These are phyloP conservation scores for Laburnicola sp. DNA, from an alignment of 2,329 filamentous ascomycete species.

Conservation along the genomic window DNA sequence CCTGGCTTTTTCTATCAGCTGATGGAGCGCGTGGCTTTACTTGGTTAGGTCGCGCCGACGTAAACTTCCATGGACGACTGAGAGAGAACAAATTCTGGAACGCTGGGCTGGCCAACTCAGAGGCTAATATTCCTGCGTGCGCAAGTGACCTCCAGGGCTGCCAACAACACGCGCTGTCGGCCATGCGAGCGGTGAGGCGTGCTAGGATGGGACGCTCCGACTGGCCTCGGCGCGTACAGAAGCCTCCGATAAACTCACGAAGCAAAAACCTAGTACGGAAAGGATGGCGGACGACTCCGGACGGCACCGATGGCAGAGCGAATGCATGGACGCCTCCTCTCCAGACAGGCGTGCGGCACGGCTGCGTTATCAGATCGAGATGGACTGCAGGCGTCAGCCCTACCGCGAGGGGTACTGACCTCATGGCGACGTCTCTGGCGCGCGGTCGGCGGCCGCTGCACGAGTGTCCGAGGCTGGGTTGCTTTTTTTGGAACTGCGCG, in stretches of 20 bases:
- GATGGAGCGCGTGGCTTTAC: neutral
- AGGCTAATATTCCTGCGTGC: neutral
- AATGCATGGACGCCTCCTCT: too few relatives aligned
- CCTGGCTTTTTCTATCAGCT: too few relatives aligned
- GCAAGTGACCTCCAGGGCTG: neutral
- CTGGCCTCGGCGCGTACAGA: too few relatives aligned
- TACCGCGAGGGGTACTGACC: constrained; percentile 14
- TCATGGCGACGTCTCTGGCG: constrained; percentile 24
- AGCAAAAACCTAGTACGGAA: too few relatives aligned
- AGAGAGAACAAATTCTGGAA: neutral
- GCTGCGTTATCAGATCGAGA: constrained; percentile 6
- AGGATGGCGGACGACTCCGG: too few relatives aligned
- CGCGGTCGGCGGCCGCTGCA: constrained; percentile 14
- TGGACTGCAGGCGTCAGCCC: constrained; percentile 11
- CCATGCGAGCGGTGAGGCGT: neutral
- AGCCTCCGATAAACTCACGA: too few relatives aligned
- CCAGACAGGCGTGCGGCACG: too few relatives aligned
- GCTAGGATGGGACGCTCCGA: too few relatives aligned
- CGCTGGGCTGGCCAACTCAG: neutral
- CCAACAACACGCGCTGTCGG: neutral
- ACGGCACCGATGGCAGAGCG: too few relatives aligned
- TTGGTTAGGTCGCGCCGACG: too few relatives aligned
- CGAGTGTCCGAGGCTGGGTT: constrained; percentile 2
- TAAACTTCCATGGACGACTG: too few relatives aligned
- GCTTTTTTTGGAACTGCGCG: constrained; percentile 4